Percentiles rank a stretch among this genome's conserved stretches.
These are phyloP conservation scores for Ustilago tritici DNA, from an alignment of 1,284 basidiomycete species.

Conservation along the genomic window DNA sequence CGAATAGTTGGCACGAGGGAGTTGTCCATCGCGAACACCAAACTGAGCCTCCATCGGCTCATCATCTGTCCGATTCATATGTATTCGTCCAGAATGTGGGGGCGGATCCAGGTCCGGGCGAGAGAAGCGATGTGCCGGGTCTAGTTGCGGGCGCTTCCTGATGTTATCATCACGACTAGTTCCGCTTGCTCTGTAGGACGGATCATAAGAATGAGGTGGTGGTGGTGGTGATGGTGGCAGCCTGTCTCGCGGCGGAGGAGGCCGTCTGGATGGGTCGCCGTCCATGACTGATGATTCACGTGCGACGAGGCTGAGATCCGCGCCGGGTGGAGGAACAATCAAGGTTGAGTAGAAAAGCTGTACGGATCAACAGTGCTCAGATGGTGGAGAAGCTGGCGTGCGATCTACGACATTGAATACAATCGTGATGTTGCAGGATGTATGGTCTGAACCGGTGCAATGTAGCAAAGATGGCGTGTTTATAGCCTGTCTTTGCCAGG, in stretches of 20 bases:
- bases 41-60: constrained; percentile 8
- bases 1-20: background rate
- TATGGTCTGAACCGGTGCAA: background rate
- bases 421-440: background rate
- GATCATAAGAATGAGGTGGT: constrained; percentile 7
- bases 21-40: constrained; percentile 11
- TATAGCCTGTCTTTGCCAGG: constrained; percentile 37
- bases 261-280: constrained; percentile 30
- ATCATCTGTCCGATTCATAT: constrained; percentile 21
- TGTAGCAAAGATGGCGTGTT: constrained; percentile 31
- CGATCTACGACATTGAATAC: background rate
- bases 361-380: background rate
- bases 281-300: constrained; percentile 18
- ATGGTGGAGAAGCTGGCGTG: background rate
- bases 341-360: no score
- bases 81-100: background rate
- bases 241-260: constrained; percentile 15
- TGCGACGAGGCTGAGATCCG: background rate
- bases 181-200: constrained; percentile 5
- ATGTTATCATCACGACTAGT: constrained; percentile 20
- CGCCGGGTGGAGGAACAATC: background rate
- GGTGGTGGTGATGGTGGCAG: constrained; percentile 3
- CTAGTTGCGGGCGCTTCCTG: constrained; percentile 20
- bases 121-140: constrained; percentile 16
- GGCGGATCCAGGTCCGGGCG: constrained; percentile 23